Conservation (phyloP, 1,284 basidiomycete genomes). For the Rhodotorula sp. region DNA sequence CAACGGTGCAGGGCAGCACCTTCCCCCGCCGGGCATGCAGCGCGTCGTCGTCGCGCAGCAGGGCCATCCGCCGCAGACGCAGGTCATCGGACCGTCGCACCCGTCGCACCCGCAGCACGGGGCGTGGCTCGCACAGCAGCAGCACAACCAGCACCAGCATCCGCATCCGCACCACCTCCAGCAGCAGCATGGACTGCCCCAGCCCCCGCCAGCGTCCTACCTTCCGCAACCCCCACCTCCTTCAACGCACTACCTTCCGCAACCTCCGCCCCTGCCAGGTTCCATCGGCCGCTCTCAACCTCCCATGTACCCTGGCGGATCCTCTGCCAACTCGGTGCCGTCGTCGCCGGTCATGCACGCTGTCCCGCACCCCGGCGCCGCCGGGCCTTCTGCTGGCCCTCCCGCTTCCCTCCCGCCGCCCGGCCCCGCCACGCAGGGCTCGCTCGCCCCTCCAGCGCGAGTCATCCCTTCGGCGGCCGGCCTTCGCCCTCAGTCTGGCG, state of each 20-base stretch:
- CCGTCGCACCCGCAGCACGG: slow-evolving; percentile 33
- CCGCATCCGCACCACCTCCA: not conserved
- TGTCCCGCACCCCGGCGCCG: not conserved
- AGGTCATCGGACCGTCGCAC: slow-evolving; percentile 27
- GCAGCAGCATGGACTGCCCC: not conserved
- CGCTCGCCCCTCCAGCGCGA: not conserved
- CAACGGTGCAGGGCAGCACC: not conserved
- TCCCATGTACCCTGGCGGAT: not conserved
- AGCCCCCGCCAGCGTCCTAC: not conserved
- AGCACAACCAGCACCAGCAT: slow-evolving; percentile 4
- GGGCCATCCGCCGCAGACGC: not conserved
- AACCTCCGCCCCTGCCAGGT: not conserved
- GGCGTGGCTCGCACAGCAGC: slow-evolving; percentile 25
- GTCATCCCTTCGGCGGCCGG: not conserved
- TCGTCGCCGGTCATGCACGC: not conserved
- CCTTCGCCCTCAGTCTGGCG: not conserved
- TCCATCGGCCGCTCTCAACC: not conserved
- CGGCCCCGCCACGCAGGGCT: not conserved
- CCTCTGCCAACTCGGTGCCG: not conserved
- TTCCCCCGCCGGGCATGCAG: slow-evolving; percentile 7
- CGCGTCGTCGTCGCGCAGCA: not conserved
- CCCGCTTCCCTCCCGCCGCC: not conserved
- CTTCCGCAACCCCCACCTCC: slow-evolving; percentile 9
- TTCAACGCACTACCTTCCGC: not conserved
- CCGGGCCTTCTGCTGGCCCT: not conserved